Conservation (phyloP, 2,329 filamentous ascomycete genomes). For the Talaromyces pinophilus region DNA sequence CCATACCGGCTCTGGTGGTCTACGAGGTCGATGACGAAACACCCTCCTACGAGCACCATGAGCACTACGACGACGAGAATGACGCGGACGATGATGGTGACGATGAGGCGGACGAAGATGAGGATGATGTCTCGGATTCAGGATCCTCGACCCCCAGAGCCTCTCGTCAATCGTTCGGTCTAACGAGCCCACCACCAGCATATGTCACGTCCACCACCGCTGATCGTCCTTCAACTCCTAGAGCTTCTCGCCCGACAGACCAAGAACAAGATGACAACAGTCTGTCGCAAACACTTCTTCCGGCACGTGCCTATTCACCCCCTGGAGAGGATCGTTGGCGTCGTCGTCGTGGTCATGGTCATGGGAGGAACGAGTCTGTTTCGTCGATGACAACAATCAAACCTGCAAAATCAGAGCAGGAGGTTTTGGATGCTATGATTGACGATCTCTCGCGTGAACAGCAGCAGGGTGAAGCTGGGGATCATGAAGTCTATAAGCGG, state of each 20-base stretch:
- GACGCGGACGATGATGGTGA: not conserved
- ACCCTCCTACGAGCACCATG: not conserved
- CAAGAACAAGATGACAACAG: not conserved
- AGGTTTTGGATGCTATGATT: constrained; percentile 2
- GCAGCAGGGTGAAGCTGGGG: too few relatives aligned
- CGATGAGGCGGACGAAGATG: not conserved
- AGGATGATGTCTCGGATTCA: not conserved
- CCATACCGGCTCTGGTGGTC: not conserved
- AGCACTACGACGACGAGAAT: not conserved
- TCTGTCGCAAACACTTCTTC: not conserved
- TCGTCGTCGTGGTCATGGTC: not conserved
- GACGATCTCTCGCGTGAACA: not conserved
- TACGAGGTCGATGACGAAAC: not conserved
- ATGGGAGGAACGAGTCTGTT: not conserved
- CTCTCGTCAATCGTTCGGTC: not conserved
- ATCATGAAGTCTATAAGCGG: not conserved
- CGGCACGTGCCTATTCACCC: not conserved
- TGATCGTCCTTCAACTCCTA: not conserved
- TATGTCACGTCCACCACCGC: not conserved
- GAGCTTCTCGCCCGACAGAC: not conserved
- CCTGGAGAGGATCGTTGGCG: not conserved
- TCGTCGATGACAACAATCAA: not conserved
- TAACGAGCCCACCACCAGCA: not conserved
- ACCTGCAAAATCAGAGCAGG: not conserved
- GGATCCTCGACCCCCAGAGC: not conserved